Evolutionary conservation across 352 stramenopile genomes (phyloP).

Genomic region (Thraustotheca clavata): DNA sequence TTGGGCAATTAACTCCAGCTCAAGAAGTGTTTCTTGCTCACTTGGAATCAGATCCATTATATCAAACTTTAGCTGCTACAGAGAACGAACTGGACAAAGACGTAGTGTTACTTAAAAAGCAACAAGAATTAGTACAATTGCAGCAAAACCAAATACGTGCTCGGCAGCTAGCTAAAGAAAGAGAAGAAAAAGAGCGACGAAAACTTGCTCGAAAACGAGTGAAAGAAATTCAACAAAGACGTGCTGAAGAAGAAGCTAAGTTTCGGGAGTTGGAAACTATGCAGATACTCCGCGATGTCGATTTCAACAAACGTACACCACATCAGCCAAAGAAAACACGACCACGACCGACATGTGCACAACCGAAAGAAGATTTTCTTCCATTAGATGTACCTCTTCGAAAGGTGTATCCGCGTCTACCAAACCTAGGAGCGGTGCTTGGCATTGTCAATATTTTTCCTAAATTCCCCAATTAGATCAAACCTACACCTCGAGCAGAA

Average conservation of each 20-base stretch:
- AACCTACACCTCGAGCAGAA: background rate
- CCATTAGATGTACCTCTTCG: background rate
- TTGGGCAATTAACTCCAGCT: background rate
- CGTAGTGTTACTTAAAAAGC: background rate
- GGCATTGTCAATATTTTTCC: background rate
- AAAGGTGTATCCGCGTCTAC: slow-evolving; percentile 10
- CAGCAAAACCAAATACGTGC: slow-evolving; percentile 1
- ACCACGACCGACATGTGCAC: background rate
- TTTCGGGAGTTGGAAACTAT: slow-evolving; percentile 13
- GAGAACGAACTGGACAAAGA: slow-evolving; percentile 6
- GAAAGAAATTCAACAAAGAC: background rate
- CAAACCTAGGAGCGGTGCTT: background rate
- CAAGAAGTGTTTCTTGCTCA: background rate
- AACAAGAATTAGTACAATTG: background rate
- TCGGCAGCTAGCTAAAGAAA: background rate
- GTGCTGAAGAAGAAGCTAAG: slow-evolving; percentile 8
- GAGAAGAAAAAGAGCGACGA: slow-evolving; percentile 4
- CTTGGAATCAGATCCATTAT: background rate
- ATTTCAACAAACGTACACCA: background rate
- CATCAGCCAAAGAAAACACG: background rate
- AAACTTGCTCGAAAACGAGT: slow-evolving; percentile 6
- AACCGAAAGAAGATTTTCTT: background rate
- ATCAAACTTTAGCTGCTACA: slow-evolving; percentile 6
- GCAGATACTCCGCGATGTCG: slow-evolving; percentile 9
- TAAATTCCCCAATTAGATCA: background rate